phyloP scores from a whole-genome alignment of 139 green algal species.

The Chlorella sp. region DNA sequence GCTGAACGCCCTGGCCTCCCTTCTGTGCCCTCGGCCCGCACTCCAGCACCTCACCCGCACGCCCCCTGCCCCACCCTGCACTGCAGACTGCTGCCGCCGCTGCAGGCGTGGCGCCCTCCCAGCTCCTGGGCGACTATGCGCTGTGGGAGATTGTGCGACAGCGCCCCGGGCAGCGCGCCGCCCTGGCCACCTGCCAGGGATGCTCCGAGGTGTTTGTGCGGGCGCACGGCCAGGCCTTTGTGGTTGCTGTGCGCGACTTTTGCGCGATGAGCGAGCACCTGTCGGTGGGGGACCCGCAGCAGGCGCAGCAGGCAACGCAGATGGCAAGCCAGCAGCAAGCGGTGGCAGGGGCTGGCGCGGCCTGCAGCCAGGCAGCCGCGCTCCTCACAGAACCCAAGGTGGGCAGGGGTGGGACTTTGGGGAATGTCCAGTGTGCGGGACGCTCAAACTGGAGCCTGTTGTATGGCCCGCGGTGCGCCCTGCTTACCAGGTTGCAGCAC shows the following conservation, averaged over 20 bases:
- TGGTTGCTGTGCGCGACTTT: slow-evolving; percentile 26
- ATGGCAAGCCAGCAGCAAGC: neutral
- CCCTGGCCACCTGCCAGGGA: slow-evolving; percentile 26
- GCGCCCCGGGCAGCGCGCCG: slow-evolving; percentile 1
- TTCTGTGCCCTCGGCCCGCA: neutral
- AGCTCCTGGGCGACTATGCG: slow-evolving; percentile 26
- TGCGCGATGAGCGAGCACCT: slow-evolving; percentile 23
- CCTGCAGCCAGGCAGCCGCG: slow-evolving; percentile 20
- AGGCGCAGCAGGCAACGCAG: slow-evolving; percentile 3
- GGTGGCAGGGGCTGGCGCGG: neutral
- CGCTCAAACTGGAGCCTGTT: neutral
- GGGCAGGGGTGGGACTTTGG: neutral
- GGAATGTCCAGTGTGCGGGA: neutral
- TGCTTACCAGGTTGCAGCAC: neutral
- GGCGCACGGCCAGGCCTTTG: slow-evolving; percentile 31
- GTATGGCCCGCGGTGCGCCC: neutral
- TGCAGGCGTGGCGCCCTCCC: slow-evolving; percentile 28
- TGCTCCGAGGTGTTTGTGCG: slow-evolving; percentile 28
- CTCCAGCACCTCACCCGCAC: neutral
- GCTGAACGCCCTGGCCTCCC: neutral
- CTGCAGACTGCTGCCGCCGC: slow-evolving; percentile 2
- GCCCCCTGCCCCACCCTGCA: neutral
- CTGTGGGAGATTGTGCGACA: slow-evolving; percentile 43
- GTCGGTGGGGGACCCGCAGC: neutral
- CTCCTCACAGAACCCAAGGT: slow-evolving; percentile 30